These are phyloP conservation scores for Vigna reflexopilosa DNA, from an alignment of 306 rosid genomes.

Conservation along the genomic window DNA sequence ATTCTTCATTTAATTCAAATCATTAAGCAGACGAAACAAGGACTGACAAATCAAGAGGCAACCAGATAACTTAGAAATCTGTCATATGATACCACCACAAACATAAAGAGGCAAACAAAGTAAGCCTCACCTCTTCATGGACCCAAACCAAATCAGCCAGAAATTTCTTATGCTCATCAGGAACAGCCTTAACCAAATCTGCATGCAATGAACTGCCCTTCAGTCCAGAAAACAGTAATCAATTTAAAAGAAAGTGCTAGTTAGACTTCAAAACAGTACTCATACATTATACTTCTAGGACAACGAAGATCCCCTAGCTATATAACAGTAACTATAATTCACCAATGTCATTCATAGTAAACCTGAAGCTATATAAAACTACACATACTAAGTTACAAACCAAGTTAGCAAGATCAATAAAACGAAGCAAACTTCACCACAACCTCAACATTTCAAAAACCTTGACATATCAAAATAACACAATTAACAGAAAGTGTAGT, in stretches of 20 bases:
- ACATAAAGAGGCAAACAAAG: conserved; percentile 35
- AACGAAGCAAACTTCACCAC: conserved; percentile 5
- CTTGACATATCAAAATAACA: not conserved
- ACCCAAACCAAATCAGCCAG: conserved; percentile 90
- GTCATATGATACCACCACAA: conserved; percentile 8
- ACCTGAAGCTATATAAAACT: not conserved
- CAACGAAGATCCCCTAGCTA: not conserved
- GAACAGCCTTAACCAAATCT: conserved; percentile 92
- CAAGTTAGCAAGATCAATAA: conserved; percentile 7
- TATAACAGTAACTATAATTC: not conserved
- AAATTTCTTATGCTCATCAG: conserved; percentile 91
- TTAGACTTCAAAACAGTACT: conserved; percentile 1
- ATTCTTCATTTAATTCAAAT: conserved; percentile 31
- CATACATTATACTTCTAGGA: not conserved
- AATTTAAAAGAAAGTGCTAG: conserved; percentile 5
- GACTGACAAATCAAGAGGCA: conserved; percentile 15
- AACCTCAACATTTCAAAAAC: not conserved
- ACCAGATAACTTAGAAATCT: not conserved
- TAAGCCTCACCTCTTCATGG: conserved; percentile 81
- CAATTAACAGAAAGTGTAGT: not conserved
- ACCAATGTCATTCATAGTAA: conserved; percentile 9
- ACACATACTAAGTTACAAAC: not conserved
- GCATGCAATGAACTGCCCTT: conserved; percentile 45
- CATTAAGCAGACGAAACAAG: conserved; percentile 35
- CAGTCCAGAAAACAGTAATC: conserved; percentile 21